Base-by-base conservation (phyloP, 805 yeast genomes). In the Lipomyces sp. region DNA sequence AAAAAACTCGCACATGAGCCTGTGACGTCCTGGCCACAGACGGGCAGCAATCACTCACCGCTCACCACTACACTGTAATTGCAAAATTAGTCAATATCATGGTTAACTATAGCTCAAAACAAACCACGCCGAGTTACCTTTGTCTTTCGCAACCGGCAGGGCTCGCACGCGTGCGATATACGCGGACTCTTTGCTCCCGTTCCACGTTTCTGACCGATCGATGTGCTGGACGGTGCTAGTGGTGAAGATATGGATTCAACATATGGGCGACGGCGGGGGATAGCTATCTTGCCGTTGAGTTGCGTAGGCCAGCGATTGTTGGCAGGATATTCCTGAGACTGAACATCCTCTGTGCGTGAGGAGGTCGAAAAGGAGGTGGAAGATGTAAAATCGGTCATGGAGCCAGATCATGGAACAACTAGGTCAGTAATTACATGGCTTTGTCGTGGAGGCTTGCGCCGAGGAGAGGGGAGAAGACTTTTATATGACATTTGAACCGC, bases 141-240 rank as follows among this genome's bases (percentile, higher is more conserved):
- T 0, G 68, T 65, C 58, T 65, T 65, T 10, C 68, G 58, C 8
- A 65, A 48, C 3, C 68, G 64, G 42, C 68, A 65, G 3, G 68
- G 60, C 57, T 65, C 65, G 53, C 68, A 65, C 39, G 68, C 68
- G 53, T 65, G 68, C 24, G 68, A 61, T 29, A 65, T 65, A 33
- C 68, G 57, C 13, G 58, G 24, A 13, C 56, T 42, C 48, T 42
- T 42, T 15, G 10, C 48, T 42, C 55, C 35, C 63, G 64, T 5
- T 62, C 58, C 24, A 34, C 32, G 10, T 5, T 24, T 11, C 33
- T 32, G 54, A 8, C 8, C 30, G 30, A 10, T 0, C 2, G 30
- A n/a, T 48, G 24, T 48, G 15, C 24, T 13, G 18, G 54, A 11
- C 0, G 54, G 18, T 51, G n/a, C 54, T 32, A 32, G 15, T 8